These are phyloP conservation scores for Saccharomycopsis amapae DNA, from an alignment of 805 yeast species.

Conservation along the genomic window DNA sequence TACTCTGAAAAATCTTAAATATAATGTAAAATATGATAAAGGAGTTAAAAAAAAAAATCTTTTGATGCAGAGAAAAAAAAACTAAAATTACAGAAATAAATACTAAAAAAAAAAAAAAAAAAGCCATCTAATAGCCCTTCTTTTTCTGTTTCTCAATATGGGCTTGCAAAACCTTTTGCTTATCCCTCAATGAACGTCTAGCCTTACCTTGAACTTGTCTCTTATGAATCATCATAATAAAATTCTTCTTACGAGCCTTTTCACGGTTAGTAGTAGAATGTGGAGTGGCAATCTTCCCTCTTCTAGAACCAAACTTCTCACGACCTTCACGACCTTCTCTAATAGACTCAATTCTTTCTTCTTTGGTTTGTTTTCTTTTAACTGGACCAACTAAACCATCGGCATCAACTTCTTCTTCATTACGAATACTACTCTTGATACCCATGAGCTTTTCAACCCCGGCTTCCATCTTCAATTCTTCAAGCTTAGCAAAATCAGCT, in stretches of 20 bases:
- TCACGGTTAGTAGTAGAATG: slow-evolving; percentile 94
- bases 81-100: not conserved
- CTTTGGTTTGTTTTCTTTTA: slow-evolving; percentile 78
- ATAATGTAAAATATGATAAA: not conserved
- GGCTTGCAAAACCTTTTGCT: slow-evolving; percentile 78
- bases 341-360: slow-evolving; percentile 82
- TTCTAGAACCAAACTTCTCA: slow-evolving; percentile 82
- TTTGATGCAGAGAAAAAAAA: not conserved
- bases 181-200: slow-evolving; percentile 81
- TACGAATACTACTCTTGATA: slow-evolving; percentile 31
- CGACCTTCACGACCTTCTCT: slow-evolving; percentile 91
- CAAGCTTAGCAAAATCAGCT: slow-evolving; percentile 93
- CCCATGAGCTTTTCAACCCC: slow-evolving; percentile 80
- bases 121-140: slow-evolving; percentile 48
- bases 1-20: not conserved
- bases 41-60: not conserved
- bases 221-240: slow-evolving; percentile 97
- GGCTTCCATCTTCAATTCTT: slow-evolving; percentile 77
- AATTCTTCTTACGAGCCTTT: slow-evolving; percentile 97
- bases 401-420: slow-evolving; percentile 86
- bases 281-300: slow-evolving; percentile 65
- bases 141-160: slow-evolving; percentile 88
- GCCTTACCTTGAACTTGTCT: slow-evolving; percentile 91
- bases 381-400: slow-evolving; percentile 65
- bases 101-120: not conserved